phyloP scores from a whole-genome alignment of 805 yeast genomes.

The Kuraishia piskuri region DNA sequence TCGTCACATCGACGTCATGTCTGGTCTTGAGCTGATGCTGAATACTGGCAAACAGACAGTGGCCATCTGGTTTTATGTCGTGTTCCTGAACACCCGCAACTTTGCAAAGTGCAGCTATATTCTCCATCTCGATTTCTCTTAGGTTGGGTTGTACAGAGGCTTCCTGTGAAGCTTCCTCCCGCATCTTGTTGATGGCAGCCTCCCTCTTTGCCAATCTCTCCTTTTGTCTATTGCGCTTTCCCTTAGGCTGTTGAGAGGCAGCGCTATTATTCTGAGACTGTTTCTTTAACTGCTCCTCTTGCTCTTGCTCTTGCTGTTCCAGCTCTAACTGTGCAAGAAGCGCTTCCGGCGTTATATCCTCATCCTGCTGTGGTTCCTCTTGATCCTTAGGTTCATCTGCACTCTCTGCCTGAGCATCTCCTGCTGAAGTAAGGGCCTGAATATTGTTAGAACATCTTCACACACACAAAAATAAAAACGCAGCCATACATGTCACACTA shows the following conservation, averaged over 20 bases:
- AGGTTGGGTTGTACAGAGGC: conserved; percentile 60
- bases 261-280: conserved; percentile 6
- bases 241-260: conserved; percentile 17
- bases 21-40: conserved; percentile 64
- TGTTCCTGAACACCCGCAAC: conserved; percentile 40
- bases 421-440: conserved; percentile 2
- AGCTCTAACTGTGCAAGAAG: conserved; percentile 52
- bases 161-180: conserved; percentile 63
- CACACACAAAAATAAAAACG: conserved; percentile 4
- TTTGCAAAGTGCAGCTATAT: conserved; percentile 45
- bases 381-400: conserved; percentile 4
- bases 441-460: background rate
- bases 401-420: conserved; percentile 1
- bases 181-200: conserved; percentile 53
- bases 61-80: conserved; percentile 88
- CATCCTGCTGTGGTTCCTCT: conserved; percentile 28
- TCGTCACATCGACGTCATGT: conserved; percentile 29
- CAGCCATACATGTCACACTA: too few species aligned
- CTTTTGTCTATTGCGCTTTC: conserved; percentile 72
- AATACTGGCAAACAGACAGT: conserved; percentile 83
- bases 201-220: conserved; percentile 74
- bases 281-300: conserved; percentile 3
- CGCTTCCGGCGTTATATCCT: conserved; percentile 57
- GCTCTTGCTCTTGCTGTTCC: conserved; percentile 18
- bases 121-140: conserved; percentile 62